These are phyloP conservation scores for Strigomonas galati DNA, from an alignment of 208 protist species.

Conservation along the genomic window DNA sequence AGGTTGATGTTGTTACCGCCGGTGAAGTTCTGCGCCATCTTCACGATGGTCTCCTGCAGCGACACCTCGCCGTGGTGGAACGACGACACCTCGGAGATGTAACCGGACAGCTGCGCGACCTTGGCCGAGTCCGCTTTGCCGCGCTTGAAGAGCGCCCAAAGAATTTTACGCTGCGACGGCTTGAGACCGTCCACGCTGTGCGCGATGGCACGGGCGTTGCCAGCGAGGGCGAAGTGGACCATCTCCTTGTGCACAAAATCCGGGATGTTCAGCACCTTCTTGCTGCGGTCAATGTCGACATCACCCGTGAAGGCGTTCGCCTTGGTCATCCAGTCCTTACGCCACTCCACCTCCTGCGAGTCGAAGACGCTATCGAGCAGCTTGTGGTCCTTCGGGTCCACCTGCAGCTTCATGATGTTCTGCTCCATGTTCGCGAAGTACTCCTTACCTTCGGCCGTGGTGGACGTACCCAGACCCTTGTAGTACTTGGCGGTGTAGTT, in stretches of 20 bases:
- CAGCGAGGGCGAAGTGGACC: slow-evolving; percentile 96
- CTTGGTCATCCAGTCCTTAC: slow-evolving; percentile 98
- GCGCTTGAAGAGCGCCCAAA: slow-evolving; percentile 94
- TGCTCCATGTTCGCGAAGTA: slow-evolving; percentile 98
- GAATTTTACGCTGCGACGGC: slow-evolving; percentile 99
- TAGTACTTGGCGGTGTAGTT: slow-evolving; percentile 98
- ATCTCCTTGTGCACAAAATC: slow-evolving; percentile 99
- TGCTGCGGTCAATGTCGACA: slow-evolving; percentile 86
- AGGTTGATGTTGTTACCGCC: slow-evolving; percentile 99
- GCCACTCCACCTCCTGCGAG: slow-evolving; percentile 96
- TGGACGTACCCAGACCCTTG: slow-evolving; percentile 98
- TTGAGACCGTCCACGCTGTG: slow-evolving; percentile 99
- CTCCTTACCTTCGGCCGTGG: slow-evolving; percentile 97
- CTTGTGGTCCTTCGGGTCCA: slow-evolving; percentile 87
- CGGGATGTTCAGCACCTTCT: slow-evolving; percentile 74
- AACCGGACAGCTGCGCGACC: slow-evolving; percentile 99
- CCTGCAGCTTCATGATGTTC: slow-evolving; percentile 92
- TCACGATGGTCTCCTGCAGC: slow-evolving; percentile 98
- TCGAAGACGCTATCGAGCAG: slow-evolving; percentile 98
- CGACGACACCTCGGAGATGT: slow-evolving; percentile 95
- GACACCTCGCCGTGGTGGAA: slow-evolving; percentile 99
- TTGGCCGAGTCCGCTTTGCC: slow-evolving; percentile 95
- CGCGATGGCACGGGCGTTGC: slow-evolving; percentile 87
- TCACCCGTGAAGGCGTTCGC: slow-evolving; percentile 85
- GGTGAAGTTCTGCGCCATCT: slow-evolving; percentile 99